phyloP scores from a whole-genome alignment of 495 filamentous ascomycete genomes.

The Neurospora sp. region DNA sequence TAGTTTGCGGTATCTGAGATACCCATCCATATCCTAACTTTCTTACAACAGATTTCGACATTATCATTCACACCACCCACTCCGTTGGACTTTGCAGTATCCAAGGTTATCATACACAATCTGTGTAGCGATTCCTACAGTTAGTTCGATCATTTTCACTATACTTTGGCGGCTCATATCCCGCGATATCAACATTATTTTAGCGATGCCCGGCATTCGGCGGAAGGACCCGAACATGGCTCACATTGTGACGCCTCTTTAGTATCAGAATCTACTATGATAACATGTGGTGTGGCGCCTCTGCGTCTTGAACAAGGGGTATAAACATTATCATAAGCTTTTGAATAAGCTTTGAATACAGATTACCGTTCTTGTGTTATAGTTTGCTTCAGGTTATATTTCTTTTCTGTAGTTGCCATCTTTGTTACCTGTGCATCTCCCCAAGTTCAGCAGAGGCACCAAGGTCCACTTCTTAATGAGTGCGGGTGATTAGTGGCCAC shows the following conservation, averaged over 20 bases:
- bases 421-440: not conserved
- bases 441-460: not conserved
- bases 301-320: not conserved
- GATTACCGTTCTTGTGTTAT: not conserved
- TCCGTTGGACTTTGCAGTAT: not conserved
- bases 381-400: not conserved
- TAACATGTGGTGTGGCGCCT: not conserved
- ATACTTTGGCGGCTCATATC: not conserved
- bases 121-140: too few species aligned
- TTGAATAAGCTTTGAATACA: not conserved
- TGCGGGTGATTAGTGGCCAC: too few species aligned
- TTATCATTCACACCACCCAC: too few species aligned
- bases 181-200: not conserved
- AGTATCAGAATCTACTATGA: not conserved
- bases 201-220: not conserved
- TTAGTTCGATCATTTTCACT: too few species aligned
- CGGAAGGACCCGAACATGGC: not conserved
- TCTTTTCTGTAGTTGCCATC: not conserved
- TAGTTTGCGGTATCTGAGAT: not conserved
- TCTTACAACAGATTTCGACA: not conserved
- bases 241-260: not conserved
- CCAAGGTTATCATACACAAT: not conserved
- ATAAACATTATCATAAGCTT: not conserved
- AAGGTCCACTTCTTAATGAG: not conserved
- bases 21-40: not conserved